These are phyloP conservation scores for Phytopythium sindhum DNA, from an alignment of 352 stramenopile species.

Conservation along the genomic window DNA sequence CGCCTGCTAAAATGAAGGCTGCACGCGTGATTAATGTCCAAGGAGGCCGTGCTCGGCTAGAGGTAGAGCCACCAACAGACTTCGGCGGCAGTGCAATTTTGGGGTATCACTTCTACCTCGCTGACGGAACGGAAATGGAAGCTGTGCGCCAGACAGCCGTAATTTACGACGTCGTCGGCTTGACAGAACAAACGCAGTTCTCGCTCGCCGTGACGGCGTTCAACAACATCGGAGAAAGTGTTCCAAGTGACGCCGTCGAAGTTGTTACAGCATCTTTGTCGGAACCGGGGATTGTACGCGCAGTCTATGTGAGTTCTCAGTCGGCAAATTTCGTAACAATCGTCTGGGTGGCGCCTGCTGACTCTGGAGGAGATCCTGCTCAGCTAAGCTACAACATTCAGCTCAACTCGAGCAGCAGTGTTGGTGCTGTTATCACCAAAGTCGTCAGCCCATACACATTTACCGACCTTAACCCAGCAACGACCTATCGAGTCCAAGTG, in stretches of 20 bases:
- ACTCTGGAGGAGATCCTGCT: slow-evolving; percentile 31
- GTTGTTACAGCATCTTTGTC: slow-evolving; percentile 22
- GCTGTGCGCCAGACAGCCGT: slow-evolving; percentile 6
- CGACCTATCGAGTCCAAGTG: slow-evolving; percentile 30
- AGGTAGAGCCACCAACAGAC: slow-evolving; percentile 28
- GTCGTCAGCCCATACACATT: slow-evolving; percentile 10
- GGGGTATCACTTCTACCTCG: slow-evolving; percentile 27
- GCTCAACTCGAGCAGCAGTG: slow-evolving; percentile 6
- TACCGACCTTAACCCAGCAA: slow-evolving; percentile 17
- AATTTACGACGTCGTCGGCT: slow-evolving; percentile 32
- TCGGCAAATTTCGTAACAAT: slow-evolving; percentile 19
- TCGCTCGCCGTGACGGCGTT: slow-evolving; percentile 21
- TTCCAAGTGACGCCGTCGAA: slow-evolving; percentile 18
- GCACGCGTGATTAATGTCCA: slow-evolving; percentile 20
- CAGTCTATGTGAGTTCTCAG: slow-evolving; percentile 14
- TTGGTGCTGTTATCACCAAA: not conserved
- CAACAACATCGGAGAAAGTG: slow-evolving; percentile 29
- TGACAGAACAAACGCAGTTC: slow-evolving; percentile 28
- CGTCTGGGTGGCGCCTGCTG: slow-evolving; percentile 25
- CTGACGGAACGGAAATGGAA: slow-evolving; percentile 8
- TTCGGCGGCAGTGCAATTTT: slow-evolving; percentile 33
- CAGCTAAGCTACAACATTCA: slow-evolving; percentile 27
- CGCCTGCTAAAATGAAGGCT: slow-evolving; percentile 16
- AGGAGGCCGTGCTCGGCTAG: slow-evolving; percentile 29
- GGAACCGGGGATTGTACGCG: slow-evolving; percentile 21